Evolutionary conservation across 2,329 filamentous ascomycete species (phyloP).

Genomic region (Colletotrichum tamarilloi): DNA sequence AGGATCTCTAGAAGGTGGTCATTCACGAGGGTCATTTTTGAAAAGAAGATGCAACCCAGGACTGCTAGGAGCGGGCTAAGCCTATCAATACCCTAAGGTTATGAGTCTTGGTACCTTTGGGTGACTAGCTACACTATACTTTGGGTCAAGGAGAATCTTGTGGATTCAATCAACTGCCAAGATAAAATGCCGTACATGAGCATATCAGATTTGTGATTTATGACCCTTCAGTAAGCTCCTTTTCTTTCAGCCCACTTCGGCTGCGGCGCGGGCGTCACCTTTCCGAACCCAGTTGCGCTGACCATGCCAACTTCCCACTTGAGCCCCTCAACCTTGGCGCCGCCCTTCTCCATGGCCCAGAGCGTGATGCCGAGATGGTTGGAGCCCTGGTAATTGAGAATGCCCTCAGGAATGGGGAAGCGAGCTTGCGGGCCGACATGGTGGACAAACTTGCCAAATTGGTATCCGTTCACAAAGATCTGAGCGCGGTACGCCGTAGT

Average conservation of each 20-base stretch:
- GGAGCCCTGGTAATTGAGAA: constrained; percentile 73
- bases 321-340: constrained; percentile 51
- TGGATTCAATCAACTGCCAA: too few species aligned
- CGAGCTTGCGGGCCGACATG: constrained; percentile 76
- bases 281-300: constrained; percentile 56
- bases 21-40: too few species aligned
- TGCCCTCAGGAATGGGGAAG: constrained; percentile 75
- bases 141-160: too few species aligned
- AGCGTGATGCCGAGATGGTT: constrained; percentile 75
- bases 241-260: constrained; percentile 54
- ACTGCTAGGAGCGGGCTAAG: too few species aligned
- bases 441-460: constrained; percentile 66
- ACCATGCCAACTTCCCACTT: constrained; percentile 51
- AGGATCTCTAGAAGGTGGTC: too few species aligned
- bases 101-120: too few species aligned
- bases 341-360: constrained; percentile 69
- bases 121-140: too few species aligned
- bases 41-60: too few species aligned
- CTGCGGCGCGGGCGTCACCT: constrained; percentile 54
- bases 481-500: constrained; percentile 62
- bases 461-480: constrained; percentile 77
- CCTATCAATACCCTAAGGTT: too few species aligned
- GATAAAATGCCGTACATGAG: too few species aligned
- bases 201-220: not conserved
- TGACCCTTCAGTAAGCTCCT: constrained; percentile 55